These are phyloP conservation scores for Cryomyces antarcticus DNA, from an alignment of 495 filamentous ascomycete genomes.

Conservation along the genomic window DNA sequence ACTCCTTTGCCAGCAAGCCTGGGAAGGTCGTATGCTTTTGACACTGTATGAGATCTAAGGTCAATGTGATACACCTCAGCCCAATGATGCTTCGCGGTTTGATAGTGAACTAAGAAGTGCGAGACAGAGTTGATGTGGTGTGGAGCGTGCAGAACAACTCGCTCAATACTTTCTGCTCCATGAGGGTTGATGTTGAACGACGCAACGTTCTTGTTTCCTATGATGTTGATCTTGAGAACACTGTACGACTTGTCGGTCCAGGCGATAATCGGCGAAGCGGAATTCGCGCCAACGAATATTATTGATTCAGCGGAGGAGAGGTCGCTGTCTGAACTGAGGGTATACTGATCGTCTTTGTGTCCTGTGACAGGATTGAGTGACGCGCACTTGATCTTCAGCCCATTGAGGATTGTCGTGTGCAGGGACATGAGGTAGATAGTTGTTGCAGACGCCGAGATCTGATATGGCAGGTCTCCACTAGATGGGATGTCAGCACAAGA, in stretches of 20 bases:
- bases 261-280: conserved; percentile 59
- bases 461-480: conserved; percentile 50
- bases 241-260: conserved; percentile 57
- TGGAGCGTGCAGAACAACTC: conserved; percentile 55
- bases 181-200: conserved; percentile 29
- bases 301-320: conserved; percentile 45
- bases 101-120: conserved; percentile 72
- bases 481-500: neutral
- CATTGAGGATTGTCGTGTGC: conserved; percentile 42
- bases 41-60: conserved; percentile 37
- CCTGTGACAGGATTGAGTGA: conserved; percentile 53
- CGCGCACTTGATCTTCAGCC: conserved; percentile 52
- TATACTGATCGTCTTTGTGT: conserved; percentile 39
- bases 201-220: conserved; percentile 47
- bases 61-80: conserved; percentile 77
- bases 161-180: conserved; percentile 36
- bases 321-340: conserved; percentile 52
- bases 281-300: conserved; percentile 63
- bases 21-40: conserved; percentile 58
- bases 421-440: conserved; percentile 60
- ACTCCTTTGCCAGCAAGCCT: conserved; percentile 44
- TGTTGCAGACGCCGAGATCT: conserved; percentile 54
- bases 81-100: conserved; percentile 47
- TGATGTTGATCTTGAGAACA: conserved; percentile 55
- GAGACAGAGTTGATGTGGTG: conserved; percentile 44